phyloP scores from a whole-genome alignment of 2,329 filamentous ascomycete species.

The Ceratocystis cubensis region DNA sequence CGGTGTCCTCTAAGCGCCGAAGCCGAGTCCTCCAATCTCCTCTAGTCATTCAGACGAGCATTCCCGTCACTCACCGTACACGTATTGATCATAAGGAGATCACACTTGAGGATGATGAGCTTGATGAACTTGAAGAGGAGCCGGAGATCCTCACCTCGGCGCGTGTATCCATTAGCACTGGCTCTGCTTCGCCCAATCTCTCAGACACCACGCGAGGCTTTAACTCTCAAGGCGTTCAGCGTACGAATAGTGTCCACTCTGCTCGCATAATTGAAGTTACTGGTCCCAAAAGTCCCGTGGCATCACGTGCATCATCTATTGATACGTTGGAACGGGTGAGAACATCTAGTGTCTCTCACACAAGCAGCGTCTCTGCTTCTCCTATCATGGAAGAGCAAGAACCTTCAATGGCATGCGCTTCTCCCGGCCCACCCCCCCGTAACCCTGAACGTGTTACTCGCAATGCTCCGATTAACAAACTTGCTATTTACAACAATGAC shows the following conservation, averaged over 20 bases:
- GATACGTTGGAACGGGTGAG: slow-evolving; percentile 35
- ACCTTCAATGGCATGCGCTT: slow-evolving; percentile 26
- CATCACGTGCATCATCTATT: slow-evolving; percentile 38
- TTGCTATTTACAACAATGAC: background rate
- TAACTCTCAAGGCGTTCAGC: slow-evolving; percentile 29
- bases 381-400: slow-evolving; percentile 34
- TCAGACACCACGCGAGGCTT: slow-evolving; percentile 36
- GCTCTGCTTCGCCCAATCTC: slow-evolving; percentile 37
- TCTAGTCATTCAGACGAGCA: slow-evolving; percentile 18
- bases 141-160: slow-evolving; percentile 46
- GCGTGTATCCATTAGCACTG: slow-evolving; percentile 40
- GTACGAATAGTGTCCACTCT: slow-evolving; percentile 40
- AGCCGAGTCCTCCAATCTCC: slow-evolving; percentile 18
- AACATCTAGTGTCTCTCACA: slow-evolving; percentile 31
- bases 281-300: slow-evolving; percentile 38
- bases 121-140: slow-evolving; percentile 34
- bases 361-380: slow-evolving; percentile 21
- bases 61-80: slow-evolving; percentile 8
- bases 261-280: slow-evolving; percentile 47
- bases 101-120: slow-evolving; percentile 27
- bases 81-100: slow-evolving; percentile 16
- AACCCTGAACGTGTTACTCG: slow-evolving; percentile 14
- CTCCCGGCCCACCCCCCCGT: slow-evolving; percentile 8
- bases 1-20: slow-evolving; percentile 12
- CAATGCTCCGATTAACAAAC: background rate